These are phyloP conservation scores for Peterozyma xylosa DNA, from an alignment of 805 yeast species.

Conservation along the genomic window DNA sequence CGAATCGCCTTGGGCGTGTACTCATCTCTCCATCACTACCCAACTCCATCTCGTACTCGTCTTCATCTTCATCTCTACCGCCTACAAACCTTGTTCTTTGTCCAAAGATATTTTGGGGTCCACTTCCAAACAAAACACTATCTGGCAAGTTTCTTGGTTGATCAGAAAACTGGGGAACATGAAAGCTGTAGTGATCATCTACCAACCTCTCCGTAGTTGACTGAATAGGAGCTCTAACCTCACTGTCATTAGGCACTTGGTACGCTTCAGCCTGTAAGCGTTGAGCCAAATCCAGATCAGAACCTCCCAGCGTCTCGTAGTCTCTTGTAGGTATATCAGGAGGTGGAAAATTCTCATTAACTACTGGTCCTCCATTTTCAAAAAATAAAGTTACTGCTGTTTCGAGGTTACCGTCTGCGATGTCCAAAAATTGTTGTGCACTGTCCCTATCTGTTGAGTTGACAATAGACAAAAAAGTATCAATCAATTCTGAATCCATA, in stretches of 20 bases:
- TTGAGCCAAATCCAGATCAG: slow-evolving; percentile 48
- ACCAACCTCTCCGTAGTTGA: slow-evolving; percentile 74
- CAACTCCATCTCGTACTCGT: slow-evolving; percentile 26
- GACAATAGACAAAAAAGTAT: slow-evolving; percentile 79
- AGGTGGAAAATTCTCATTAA: not conserved
- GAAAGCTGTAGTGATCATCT: slow-evolving; percentile 23
- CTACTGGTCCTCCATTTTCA: slow-evolving; percentile 49
- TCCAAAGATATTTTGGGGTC: slow-evolving; percentile 9
- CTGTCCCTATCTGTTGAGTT: slow-evolving; percentile 57
- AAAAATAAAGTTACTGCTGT: slow-evolving; percentile 78
- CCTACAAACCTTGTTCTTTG: slow-evolving; percentile 20
- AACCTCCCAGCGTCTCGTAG: slow-evolving; percentile 9
- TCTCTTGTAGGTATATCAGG: slow-evolving; percentile 5
- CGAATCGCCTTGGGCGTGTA: slow-evolving; percentile 27
- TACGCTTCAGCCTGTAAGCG: slow-evolving; percentile 60
- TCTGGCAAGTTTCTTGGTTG: slow-evolving; percentile 39
- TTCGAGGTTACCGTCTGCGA: slow-evolving; percentile 72
- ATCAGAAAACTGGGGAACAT: slow-evolving; percentile 8
- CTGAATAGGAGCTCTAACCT: slow-evolving; percentile 71
- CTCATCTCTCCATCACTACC: slow-evolving; percentile 28
- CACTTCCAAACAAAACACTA: slow-evolving; percentile 9
- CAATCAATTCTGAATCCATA: slow-evolving; percentile 34
- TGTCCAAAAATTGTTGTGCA: slow-evolving; percentile 72
- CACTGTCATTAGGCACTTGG: slow-evolving; percentile 29
- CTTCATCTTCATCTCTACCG: slow-evolving; percentile 24